Percentiles rank a stretch among this genome's conserved stretches.
phyloP scores from a whole-genome alignment of 139 green algal species.

The Raphidocelis subcapitata region DNA sequence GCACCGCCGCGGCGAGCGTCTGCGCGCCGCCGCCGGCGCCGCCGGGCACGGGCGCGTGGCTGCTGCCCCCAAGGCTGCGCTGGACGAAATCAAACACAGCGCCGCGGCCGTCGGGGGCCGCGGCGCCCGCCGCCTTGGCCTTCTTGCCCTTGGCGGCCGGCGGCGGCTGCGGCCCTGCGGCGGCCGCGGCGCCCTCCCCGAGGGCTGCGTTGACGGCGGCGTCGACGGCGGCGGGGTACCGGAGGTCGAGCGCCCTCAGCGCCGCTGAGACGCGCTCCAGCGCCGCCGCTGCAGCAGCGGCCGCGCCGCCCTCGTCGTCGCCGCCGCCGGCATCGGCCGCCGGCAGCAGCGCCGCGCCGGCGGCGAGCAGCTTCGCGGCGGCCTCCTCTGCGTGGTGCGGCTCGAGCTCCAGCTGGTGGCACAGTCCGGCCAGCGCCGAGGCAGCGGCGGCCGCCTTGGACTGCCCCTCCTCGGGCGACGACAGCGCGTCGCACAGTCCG shows the following conservation, averaged over 20 bases:
- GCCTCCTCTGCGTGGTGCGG: conserved; percentile 29
- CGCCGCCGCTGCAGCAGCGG: background rate
- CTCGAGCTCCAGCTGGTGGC: conserved; percentile 17
- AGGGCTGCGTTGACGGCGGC: conserved; percentile 47
- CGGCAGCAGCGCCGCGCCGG: conserved; percentile 4
- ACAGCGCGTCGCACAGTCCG: background rate
- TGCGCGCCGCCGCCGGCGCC: conserved; percentile 9
- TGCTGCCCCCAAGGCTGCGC: conserved; percentile 24
- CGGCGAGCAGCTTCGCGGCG: conserved; percentile 12
- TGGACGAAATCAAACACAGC: conserved; percentile 42
- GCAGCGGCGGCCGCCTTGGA: conserved; percentile 10
- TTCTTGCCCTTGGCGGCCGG: conserved; percentile 4
- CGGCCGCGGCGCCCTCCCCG: background rate
- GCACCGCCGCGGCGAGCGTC: conserved; percentile 42
- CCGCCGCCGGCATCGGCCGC: background rate
- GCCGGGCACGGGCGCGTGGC: conserved; percentile 23
- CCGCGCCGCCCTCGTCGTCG: background rate
- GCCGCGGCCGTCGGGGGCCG: conserved; percentile 16
- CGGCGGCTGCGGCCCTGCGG: background rate
- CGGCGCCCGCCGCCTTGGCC: background rate
- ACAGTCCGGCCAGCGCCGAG: conserved; percentile 21
- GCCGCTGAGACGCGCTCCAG: conserved; percentile 9
- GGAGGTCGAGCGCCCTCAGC: conserved; percentile 49
- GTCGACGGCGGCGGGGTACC: conserved; percentile 40
- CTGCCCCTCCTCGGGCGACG: background rate